phyloP scores from a whole-genome alignment of 2,329 filamentous ascomycete genomes.

The Colletotrichum sp. region DNA sequence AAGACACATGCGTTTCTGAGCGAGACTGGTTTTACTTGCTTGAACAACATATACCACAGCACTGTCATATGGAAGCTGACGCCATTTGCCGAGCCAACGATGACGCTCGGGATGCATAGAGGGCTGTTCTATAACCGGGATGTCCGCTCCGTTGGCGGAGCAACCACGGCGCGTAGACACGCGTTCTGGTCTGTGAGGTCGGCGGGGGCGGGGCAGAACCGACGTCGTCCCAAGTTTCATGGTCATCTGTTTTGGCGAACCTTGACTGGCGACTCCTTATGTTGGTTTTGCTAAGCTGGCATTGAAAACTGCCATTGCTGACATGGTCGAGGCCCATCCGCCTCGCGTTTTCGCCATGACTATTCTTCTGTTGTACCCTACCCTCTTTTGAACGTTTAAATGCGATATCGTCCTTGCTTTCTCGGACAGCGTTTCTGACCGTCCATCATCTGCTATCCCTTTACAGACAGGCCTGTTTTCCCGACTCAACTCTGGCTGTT shows the following conservation, averaged over 20 bases:
- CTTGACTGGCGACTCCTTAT: background rate
- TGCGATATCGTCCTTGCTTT: background rate
- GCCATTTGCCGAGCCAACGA: background rate
- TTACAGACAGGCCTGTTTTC: background rate
- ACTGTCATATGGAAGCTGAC: background rate
- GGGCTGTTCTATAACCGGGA: background rate
- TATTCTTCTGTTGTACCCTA: background rate
- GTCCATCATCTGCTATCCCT: background rate
- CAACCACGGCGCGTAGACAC: background rate
- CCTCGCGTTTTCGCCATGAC: background rate
- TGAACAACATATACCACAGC: background rate
- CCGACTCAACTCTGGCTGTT: background rate
- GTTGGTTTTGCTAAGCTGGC: background rate
- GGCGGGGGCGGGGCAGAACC: slow-evolving; percentile 4
- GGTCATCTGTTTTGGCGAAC: background rate
- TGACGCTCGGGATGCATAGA: background rate
- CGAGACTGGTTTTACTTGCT: background rate
- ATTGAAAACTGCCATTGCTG: background rate
- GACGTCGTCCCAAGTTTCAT: background rate
- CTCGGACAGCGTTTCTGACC: background rate
- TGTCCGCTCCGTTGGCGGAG: background rate
- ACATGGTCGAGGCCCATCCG: background rate
- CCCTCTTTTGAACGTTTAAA: background rate
- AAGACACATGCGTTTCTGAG: background rate
- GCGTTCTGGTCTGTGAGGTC: background rate